These are phyloP conservation scores for Trapa incisa DNA, from an alignment of 345 rosid species.

Conservation along the genomic window DNA sequence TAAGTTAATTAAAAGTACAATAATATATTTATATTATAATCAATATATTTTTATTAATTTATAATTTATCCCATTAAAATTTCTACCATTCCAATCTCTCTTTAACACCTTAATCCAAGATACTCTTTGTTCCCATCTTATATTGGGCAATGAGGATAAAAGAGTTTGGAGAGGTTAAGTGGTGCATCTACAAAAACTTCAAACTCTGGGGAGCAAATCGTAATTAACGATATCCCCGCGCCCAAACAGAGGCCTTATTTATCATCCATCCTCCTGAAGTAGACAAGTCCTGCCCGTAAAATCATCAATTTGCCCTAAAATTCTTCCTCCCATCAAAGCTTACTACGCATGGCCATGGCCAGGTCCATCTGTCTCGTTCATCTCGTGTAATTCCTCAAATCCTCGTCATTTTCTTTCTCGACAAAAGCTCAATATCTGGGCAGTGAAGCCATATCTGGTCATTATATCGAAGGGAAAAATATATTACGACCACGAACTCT, in stretches of 20 bases:
- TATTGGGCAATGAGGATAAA: too few relatives aligned
- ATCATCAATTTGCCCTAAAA: neutral
- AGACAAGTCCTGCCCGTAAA: neutral
- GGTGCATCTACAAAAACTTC: neutral
- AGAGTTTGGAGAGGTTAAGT: neutral
- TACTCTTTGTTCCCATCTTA: too few relatives aligned
- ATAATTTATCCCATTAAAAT: too few relatives aligned
- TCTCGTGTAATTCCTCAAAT: neutral
- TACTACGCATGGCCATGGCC: neutral
- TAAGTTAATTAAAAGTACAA: too few relatives aligned
- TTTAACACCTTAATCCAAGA: too few relatives aligned
- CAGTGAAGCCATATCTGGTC: neutral
- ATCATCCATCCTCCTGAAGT: neutral
- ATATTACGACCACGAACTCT: neutral
- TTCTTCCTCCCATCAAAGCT: neutral
- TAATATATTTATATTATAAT: too few relatives aligned
- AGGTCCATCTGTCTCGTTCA: neutral
- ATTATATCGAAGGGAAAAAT: neutral
- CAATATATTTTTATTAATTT: too few relatives aligned
- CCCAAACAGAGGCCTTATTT: neutral
- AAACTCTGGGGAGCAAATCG: neutral
- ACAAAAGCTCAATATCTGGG: neutral
- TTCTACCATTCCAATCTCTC: too few relatives aligned
- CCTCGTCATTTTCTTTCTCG: neutral
- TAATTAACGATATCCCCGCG: neutral